These are phyloP conservation scores for Coix lacrymajobi DNA, from an alignment of 176 grass and related monocot genomes.

Conservation along the genomic window DNA sequence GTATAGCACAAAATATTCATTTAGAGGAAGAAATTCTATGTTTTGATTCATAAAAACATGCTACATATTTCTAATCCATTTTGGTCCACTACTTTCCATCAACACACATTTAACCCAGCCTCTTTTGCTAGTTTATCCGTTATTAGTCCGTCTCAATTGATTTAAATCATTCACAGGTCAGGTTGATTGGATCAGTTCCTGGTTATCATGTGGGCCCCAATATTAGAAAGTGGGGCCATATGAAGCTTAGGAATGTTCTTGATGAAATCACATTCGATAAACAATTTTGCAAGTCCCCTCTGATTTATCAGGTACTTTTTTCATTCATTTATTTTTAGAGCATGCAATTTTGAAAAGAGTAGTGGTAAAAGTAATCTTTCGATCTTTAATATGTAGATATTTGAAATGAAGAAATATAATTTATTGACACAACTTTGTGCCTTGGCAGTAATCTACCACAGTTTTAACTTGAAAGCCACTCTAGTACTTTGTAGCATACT, in stretches of 20 bases:
- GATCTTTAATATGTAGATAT: background rate
- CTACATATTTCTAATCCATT: background rate
- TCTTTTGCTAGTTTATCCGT: background rate
- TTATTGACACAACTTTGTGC: background rate
- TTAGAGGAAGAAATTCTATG: background rate
- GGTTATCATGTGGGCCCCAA: slow-evolving; percentile 78
- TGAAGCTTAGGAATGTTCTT: slow-evolving; percentile 83
- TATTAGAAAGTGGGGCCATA: slow-evolving; percentile 91
- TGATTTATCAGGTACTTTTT: slow-evolving; percentile 78
- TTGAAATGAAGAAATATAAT: background rate
- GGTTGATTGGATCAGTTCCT: slow-evolving; percentile 86
- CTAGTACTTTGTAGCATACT: background rate
- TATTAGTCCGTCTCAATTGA: slow-evolving; percentile 5
- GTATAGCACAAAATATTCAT: background rate
- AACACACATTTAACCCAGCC: background rate
- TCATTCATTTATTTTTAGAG: slow-evolving; percentile 15
- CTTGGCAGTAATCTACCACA: background rate
- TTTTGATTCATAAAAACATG: background rate
- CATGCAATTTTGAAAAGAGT: background rate
- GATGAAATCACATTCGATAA: slow-evolving; percentile 64
- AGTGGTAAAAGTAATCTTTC: background rate
- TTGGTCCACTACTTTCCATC: background rate
- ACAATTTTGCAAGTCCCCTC: slow-evolving; percentile 81
- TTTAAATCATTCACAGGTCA: slow-evolving; percentile 51
- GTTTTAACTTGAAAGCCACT: background rate